Evolutionary conservation across 2,329 filamentous ascomycete genomes (phyloP), one percentile per base, ranked within the genome.

Genomic region (Cyphellophora attinorum): DNA sequence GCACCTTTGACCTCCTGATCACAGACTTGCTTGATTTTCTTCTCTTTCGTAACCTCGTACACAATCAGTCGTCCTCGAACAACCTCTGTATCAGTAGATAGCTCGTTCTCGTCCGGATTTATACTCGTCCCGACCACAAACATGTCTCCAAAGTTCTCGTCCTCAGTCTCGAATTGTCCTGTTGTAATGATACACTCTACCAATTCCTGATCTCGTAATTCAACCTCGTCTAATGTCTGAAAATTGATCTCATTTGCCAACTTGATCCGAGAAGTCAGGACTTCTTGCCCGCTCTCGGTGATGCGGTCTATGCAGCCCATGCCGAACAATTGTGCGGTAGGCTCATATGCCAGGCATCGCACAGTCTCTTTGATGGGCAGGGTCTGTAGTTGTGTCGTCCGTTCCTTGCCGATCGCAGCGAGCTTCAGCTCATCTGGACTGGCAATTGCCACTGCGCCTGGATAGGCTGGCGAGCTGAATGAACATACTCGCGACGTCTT

Each of bases 111-210:
- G 5, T 68, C 66, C 19, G 40, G 40, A 28, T 89, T 54, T 49
- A 81, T 88, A 36, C 83, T 83, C 1, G 91, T 96, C 5, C 91
- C 91, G 5, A 96, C 74, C n/a, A 96, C 65, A 51, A 96, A 96
- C 27, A 86, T 70, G 4, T 68, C 62, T 6, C 76, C 76, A 11
- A 66, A 64, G 3, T 67, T 68, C 21, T 72, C 79, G 2, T 72
- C 67, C 14, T 44, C 38, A 11, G 30, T 33, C n/a, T 43, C 40
- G 29, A 46, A 41, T 10, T 95, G 67, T 46, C 85, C 74, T 5
- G 84, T 79, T 19, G 84, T 75, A 38, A 93, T 78, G 5, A 94
- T 79, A 42, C 81, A 79, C 57, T 96, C 91, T 3, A 95, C 75
- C 29, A 96, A 64, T 58, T 98, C 91, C 11, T 73, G 65, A 28